Base-by-base conservation (phyloP, 1,284 basidiomycete genomes). In the Naganishia cerealis region DNA sequence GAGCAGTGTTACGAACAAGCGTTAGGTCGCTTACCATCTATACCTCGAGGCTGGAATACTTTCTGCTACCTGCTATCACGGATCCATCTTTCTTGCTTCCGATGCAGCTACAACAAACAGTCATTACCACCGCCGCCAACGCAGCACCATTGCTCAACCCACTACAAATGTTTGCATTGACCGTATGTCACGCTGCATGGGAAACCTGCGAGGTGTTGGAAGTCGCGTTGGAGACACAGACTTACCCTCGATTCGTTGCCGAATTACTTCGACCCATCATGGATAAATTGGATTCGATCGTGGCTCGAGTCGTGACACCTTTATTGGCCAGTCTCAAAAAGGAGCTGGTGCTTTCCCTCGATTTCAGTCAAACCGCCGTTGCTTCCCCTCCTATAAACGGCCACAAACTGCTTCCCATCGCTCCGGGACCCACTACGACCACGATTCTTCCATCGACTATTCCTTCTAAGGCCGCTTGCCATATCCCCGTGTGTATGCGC, bases 181-280 rank as follows among this genome's bases (percentile, higher is more conserved):
- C 77, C 8, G 73, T 81, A 54, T 80, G 80, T 10, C 81, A 82
- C 56, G 73, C 79, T 9, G 80, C 80, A 0, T 81, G 80, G 79
- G 80, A 82, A 71, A 77, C 79, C 1, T 80, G 80, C 71, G 78
- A 81, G 67, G 75, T 76, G 15, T 73, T 82, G 9, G 79, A 81
- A 72, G 75, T 79, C 67, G 76, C 78, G 10, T 71, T 80, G 10
- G 79, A 79, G 67, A 78, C 77, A 7, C 75, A 74, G 26, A 54
- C 67, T 8, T 81, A 78, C 75, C 81, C 81, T 13, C 74, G 76
- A 48, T 81, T 80, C 68, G 79, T 80, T 50, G 84, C 82, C 52
- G 87, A 87, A 2, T 83, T 87, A 1, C 78, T 90, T 10, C 83
- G 86, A 68, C 81, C 83, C 0, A 79, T 85, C 57, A 77, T 91